phyloP scores from a whole-genome alignment of 805 yeast genomes.

The Cyberlindnera sargentensis region DNA sequence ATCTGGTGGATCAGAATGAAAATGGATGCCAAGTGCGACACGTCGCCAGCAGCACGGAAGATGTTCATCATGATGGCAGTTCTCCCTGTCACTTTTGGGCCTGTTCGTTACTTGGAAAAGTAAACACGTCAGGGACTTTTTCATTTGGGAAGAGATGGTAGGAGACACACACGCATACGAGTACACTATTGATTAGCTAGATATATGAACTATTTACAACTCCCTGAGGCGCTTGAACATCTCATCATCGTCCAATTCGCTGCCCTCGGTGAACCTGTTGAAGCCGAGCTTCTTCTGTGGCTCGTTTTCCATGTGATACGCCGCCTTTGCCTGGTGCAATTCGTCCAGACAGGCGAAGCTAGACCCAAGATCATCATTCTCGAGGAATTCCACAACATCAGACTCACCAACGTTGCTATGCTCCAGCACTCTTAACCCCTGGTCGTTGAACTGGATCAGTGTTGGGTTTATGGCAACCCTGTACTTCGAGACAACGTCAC shows the following conservation, averaged over 20 bases:
- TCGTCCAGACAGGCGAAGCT: conserved; percentile 7
- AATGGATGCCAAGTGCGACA: conserved; percentile 77
- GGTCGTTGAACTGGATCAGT: conserved; percentile 19
- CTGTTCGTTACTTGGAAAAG: background rate
- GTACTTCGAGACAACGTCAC: conserved; percentile 23
- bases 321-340: conserved; percentile 7
- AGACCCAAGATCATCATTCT: conserved; percentile 21
- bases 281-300: conserved; percentile 5
- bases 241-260: conserved; percentile 12
- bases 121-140: background rate
- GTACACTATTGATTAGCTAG: background rate
- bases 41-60: conserved; percentile 55
- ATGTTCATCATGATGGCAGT: conserved; percentile 29
- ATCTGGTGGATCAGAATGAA: conserved; percentile 70
- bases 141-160: background rate
- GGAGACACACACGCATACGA: too few species aligned
- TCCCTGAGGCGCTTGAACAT: conserved; percentile 18
- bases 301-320: conserved; percentile 13
- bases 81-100: background rate
- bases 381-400: conserved; percentile 22
- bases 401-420: conserved; percentile 20
- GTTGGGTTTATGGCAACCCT: conserved; percentile 28
- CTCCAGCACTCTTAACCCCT: conserved; percentile 8
- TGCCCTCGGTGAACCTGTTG: conserved; percentile 12
- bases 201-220: conserved; percentile 4